Evolutionary conservation across 2,329 filamentous ascomycete species (phyloP).

Genomic region (Truncatella angustata): DNA sequence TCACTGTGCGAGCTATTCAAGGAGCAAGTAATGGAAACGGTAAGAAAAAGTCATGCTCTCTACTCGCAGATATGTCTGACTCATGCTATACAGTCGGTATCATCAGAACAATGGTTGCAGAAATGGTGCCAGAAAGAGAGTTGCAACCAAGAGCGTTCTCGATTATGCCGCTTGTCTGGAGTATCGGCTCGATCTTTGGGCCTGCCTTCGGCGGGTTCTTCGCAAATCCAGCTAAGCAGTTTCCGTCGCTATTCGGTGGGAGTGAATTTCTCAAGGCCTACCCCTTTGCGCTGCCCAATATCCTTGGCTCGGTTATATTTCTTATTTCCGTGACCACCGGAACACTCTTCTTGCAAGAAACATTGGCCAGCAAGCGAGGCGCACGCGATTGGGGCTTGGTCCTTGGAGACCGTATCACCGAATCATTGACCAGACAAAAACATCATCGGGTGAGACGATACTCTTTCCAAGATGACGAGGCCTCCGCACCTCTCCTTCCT

Average conservation of each 20-base stretch:
- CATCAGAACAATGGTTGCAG: conserved; percentile 86
- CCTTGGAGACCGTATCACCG: conserved; percentile 65
- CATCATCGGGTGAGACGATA: conserved; percentile 35
- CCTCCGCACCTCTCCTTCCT: conserved; percentile 53
- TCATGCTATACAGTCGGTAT: conserved; percentile 65
- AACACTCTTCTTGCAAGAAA: conserved; percentile 82
- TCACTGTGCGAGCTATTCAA: conserved; percentile 72
- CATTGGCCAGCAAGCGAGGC: conserved; percentile 68
- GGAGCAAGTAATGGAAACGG: conserved; percentile 85
- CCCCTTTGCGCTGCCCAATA: conserved; percentile 82
- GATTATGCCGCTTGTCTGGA: conserved; percentile 90
- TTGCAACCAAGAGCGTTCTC: conserved; percentile 87
- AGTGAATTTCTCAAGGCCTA: conserved; percentile 69
- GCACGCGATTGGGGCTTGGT: conserved; percentile 72
- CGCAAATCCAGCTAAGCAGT: conserved; percentile 74
- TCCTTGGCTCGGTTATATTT: conserved; percentile 76
- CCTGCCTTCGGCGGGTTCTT: conserved; percentile 86
- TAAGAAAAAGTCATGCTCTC: conserved; percentile 36
- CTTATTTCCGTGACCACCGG: conserved; percentile 72
- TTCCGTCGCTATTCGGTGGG: conserved; percentile 67
- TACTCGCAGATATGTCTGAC: not conserved
- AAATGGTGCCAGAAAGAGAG: conserved; percentile 84
- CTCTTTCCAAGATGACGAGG: conserved; percentile 55
- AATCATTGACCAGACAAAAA: conserved; percentile 29
- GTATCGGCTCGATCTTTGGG: conserved; percentile 81